These are phyloP conservation scores for Cladosporium cucumerinum DNA, from an alignment of 2,329 filamentous ascomycete species.

Conservation along the genomic window DNA sequence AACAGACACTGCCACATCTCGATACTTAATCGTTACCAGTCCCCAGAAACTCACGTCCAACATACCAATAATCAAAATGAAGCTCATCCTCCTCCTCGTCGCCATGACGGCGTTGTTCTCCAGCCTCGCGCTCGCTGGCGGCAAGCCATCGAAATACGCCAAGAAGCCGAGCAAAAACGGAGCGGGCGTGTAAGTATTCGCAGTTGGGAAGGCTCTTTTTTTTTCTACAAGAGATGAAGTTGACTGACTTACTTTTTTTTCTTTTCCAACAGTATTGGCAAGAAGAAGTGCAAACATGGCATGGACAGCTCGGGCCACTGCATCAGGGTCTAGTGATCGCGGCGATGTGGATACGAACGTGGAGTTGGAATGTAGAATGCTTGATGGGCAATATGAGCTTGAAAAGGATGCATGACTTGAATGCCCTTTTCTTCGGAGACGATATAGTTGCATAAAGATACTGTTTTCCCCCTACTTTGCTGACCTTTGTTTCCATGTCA, in stretches of 20 bases:
- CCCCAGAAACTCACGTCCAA: too few species aligned
- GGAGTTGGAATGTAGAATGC: neutral
- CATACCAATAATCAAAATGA: neutral
- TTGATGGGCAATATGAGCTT: too few species aligned
- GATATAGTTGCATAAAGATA: neutral
- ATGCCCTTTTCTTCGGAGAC: too few species aligned
- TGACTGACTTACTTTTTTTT: neutral
- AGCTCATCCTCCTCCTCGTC: conserved; percentile 4
- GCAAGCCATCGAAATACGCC: neutral
- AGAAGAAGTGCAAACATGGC: conserved; percentile 3
- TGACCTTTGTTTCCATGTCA: neutral
- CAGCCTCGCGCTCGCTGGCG: neutral
- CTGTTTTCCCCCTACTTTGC: too few species aligned
- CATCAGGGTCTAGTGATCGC: neutral
- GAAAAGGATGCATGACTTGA: too few species aligned
- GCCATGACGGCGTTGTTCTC: conserved; percentile 8
- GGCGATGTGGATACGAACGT: neutral
- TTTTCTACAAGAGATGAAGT: too few species aligned
- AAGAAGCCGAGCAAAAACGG: conserved; percentile 1
- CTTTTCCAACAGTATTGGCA: neutral
- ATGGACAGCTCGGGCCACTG: neutral
- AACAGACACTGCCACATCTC: neutral
- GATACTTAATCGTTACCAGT: neutral
- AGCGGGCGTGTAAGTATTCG: neutral
- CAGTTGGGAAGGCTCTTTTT: neutral